phyloP scores from a whole-genome alignment of 495 filamentous ascomycete genomes.

The Cudoniella acicularis region DNA sequence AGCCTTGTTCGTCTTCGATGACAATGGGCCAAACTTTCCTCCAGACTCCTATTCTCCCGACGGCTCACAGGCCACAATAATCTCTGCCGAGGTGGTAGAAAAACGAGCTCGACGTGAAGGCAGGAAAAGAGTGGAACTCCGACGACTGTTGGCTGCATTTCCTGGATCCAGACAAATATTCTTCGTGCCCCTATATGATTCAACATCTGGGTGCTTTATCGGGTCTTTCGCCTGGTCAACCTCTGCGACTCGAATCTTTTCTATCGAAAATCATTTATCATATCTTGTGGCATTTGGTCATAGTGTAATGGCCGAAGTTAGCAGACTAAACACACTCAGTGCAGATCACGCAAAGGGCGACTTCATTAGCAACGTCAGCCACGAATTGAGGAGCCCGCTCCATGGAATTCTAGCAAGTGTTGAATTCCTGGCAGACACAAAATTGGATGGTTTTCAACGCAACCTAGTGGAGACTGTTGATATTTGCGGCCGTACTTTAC shows the following conservation, averaged over 20 bases:
- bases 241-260: slow-evolving; percentile 34
- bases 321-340: slow-evolving; percentile 42
- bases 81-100: slow-evolving; percentile 10
- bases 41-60: not conserved
- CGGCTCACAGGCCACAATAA: slow-evolving; percentile 12
- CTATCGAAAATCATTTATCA: slow-evolving; percentile 45
- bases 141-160: slow-evolving; percentile 9
- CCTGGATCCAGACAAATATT: slow-evolving; percentile 14
- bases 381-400: slow-evolving; percentile 75
- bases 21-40: slow-evolving; percentile 27
- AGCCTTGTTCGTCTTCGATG: slow-evolving; percentile 35
- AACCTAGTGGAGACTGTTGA: slow-evolving; percentile 60
- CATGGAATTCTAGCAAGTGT: slow-evolving; percentile 55
- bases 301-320: slow-evolving; percentile 50
- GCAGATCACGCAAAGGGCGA: slow-evolving; percentile 54
- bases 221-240: slow-evolving; percentile 55
- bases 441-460: slow-evolving; percentile 41
- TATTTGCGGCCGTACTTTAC: slow-evolving; percentile 66
- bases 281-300: slow-evolving; percentile 51
- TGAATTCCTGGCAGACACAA: slow-evolving; percentile 58
- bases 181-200: slow-evolving; percentile 16
- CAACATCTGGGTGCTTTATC: slow-evolving; percentile 14
- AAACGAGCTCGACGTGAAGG: slow-evolving; percentile 15
- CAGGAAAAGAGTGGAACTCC: slow-evolving; percentile 5
- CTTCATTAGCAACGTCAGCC: slow-evolving; percentile 67